Evolutionary conservation across 805 yeast genomes (phyloP), one percentile per base, ranked within the genome.

Genomic region (Priceomyces haplophilus): DNA sequence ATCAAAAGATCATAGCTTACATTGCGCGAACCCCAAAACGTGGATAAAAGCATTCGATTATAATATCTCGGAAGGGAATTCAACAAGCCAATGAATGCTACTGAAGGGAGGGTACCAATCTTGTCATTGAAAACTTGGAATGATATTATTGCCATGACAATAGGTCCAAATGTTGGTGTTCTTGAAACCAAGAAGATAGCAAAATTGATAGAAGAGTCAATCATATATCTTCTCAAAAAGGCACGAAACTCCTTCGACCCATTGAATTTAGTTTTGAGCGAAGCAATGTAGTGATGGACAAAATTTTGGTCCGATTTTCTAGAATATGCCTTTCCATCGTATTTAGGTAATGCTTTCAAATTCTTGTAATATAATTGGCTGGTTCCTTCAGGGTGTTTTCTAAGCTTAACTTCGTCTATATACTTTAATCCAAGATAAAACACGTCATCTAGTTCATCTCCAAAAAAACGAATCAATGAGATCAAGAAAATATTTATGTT

Each of bases 21-120:
- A 33, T 70, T 62, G 11, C 72, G 53, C 12, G 73, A 61, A 2
- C 80, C 82, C 64, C 74, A 72, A 48, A 68, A 75, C 1, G 73
- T 61, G 13, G 73, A 59, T 30, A 78, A 52, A 24, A 75, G 58
- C 7, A 62, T 44, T 17, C 72, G 54, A 11, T 70, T 54, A 45
- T 63, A 57, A 21, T 54, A 42, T 19, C 60, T 52, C 0, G 81
- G 74, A 12, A 68, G 40, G 8, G 69, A 32, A 16, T 62, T 53
- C 11, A 75, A 51, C 0, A 68, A 54, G 2, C 59, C 43, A 34
- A 71, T 67, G 3, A 78, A 55, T 1, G 56, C 42, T 3, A 64
- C 42, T 0, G 83, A 73, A 6, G 76, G 61, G 3, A 70, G 50
- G 0, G 76, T 58, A 1, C 85, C 84, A 15, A 76, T 61, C 17